Evolutionary conservation across 2,329 filamentous ascomycete genomes (phyloP).

Genomic region (Penicillium occitanis): DNA sequence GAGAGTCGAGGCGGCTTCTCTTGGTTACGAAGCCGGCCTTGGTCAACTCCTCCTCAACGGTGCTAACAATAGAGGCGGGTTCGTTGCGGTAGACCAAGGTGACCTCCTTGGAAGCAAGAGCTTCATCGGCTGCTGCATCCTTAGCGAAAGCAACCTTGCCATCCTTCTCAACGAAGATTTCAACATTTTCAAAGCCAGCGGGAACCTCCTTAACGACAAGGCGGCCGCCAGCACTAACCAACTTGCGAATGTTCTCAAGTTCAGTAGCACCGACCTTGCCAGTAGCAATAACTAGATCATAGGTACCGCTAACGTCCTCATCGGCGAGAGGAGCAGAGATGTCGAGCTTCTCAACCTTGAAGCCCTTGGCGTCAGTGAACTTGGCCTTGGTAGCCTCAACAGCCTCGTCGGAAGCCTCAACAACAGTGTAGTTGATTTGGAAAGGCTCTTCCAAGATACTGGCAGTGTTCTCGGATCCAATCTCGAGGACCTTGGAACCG

Average conservation of each 20-base stretch:
- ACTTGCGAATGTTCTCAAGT: neutral
- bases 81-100: conserved; percentile 5
- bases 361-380: neutral
- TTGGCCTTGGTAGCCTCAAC: conserved; percentile 7
- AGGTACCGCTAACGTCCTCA: neutral
- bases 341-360: conserved; percentile 1
- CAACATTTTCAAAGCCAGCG: conserved; percentile 8
- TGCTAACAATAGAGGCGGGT: neutral
- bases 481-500: conserved; percentile 3
- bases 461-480: conserved; percentile 3
- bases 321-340: neutral
- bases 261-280: neutral
- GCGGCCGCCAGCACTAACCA: neutral
- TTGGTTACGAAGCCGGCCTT: conserved; percentile 1
- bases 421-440: conserved; percentile 7
- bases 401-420: conserved; percentile 2
- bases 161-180: neutral
- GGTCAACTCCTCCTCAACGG: neutral
- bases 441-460: neutral
- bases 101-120: neutral
- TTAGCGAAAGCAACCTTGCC: neutral
- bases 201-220: neutral
- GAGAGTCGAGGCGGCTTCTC: conserved; percentile 1
- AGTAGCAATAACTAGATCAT: conserved; percentile 12
- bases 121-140: neutral